A percentile compares a stretch with the other conserved stretches of the same genome.
Conservation (phyloP, 225 moss, liverwort and hornwort genomes). For the Bryum argenteum region DNA sequence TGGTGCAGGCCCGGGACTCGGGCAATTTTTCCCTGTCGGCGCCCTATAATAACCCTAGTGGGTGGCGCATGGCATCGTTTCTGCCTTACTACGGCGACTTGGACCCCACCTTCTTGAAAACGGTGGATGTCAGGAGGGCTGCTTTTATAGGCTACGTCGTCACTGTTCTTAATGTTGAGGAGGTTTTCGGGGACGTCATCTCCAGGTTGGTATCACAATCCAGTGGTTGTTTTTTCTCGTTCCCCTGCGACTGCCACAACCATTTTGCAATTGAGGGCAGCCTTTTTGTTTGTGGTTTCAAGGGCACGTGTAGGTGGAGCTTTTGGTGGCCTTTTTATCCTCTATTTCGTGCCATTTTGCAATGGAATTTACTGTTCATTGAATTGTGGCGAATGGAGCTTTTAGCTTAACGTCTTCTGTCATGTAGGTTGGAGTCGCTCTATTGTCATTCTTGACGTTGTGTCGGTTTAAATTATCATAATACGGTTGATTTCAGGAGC, state of each 20-base stretch:
- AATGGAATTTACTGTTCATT: too few relatives aligned
- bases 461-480: too few relatives aligned
- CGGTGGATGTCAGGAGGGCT: conserved; percentile 23
- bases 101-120: conserved; percentile 22
- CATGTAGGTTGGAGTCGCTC: too few relatives aligned
- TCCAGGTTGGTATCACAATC: conserved; percentile 38
- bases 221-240: neutral
- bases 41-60: conserved; percentile 11
- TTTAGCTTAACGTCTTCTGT: too few relatives aligned
- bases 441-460: too few relatives aligned
- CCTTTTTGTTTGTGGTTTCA: neutral
- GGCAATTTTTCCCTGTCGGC: conserved; percentile 45
- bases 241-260: neutral
- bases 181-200: conserved; percentile 60
- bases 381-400: too few relatives aligned
- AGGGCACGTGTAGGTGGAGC: neutral
- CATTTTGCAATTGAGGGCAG: neutral
- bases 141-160: conserved; percentile 61
- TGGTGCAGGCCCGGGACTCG: conserved; percentile 27
- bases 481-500: too few relatives aligned
- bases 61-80: conserved; percentile 49
- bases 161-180: conserved; percentile 65
- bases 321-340: neutral
- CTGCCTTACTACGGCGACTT: conserved; percentile 38
- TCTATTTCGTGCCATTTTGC: too few relatives aligned